phyloP scores from a whole-genome alignment of 192 early-diverging fungal genomes.

The Coemansia sp. region DNA sequence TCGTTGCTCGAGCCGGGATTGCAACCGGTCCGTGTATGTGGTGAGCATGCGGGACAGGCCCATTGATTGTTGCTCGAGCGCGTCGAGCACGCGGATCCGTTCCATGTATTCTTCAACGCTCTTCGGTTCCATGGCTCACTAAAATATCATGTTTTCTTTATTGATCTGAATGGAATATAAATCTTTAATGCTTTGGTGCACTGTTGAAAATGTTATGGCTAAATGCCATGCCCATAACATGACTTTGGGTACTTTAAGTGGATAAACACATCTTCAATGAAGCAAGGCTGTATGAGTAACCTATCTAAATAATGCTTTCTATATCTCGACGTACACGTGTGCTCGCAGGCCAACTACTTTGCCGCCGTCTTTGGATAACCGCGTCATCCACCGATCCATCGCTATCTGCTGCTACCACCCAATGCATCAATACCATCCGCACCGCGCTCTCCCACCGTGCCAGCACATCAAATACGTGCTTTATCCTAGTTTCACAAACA shows the following conservation, averaged over 20 bases:
- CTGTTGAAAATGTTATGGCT: background rate
- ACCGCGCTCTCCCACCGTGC: background rate
- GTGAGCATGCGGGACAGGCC: constrained; percentile 52
- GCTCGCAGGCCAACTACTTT: background rate
- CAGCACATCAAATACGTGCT: constrained; percentile 7
- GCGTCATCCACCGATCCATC: constrained; percentile 26
- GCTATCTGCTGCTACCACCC: constrained; percentile 8
- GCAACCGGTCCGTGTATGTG: constrained; percentile 47
- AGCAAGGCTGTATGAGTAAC: background rate
- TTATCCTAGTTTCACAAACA: constrained; percentile 37
- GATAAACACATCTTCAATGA: background rate
- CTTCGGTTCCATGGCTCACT: constrained; percentile 22
- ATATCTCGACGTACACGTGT: background rate
- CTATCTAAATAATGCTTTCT: background rate
- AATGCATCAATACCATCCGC: constrained; percentile 9
- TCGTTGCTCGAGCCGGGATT: constrained; percentile 42
- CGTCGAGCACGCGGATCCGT: constrained; percentile 46
- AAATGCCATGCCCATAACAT: background rate
- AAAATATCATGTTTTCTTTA: background rate
- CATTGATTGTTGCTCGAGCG: constrained; percentile 50
- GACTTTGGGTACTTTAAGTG: background rate
- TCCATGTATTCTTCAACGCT: constrained; percentile 52
- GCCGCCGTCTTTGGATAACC: constrained; percentile 29
- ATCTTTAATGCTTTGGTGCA: too few relatives aligned
- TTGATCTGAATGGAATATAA: too few relatives aligned